Evolutionary conservation across 352 stramenopile genomes (phyloP).

Genomic region (Phytophthora idaei): DNA sequence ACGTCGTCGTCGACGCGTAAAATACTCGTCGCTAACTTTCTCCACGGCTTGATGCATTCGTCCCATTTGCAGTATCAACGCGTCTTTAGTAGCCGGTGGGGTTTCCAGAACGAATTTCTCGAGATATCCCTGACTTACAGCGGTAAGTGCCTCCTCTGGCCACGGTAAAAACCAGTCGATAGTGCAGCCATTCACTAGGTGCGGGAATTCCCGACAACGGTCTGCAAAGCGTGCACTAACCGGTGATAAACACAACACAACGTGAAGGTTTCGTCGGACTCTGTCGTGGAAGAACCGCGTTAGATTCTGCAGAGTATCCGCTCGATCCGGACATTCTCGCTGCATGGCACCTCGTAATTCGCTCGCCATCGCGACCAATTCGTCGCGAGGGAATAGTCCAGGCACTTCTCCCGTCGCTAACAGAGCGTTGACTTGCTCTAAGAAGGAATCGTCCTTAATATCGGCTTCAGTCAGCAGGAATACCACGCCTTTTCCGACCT

Average conservation of each 20-base stretch:
- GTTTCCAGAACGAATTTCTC: slow-evolving; percentile 73
- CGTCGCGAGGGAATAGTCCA: slow-evolving; percentile 89
- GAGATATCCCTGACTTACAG: slow-evolving; percentile 83
- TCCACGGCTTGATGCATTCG: slow-evolving; percentile 78
- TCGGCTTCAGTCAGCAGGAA: slow-evolving; percentile 91
- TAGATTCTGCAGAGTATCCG: slow-evolving; percentile 85
- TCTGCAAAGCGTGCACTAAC: slow-evolving; percentile 82
- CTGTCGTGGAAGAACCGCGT: slow-evolving; percentile 88
- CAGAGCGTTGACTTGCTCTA: slow-evolving; percentile 90
- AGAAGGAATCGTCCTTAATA: slow-evolving; percentile 91
- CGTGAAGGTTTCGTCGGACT: slow-evolving; percentile 83
- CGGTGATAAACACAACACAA: slow-evolving; percentile 89
- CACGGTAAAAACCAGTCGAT: slow-evolving; percentile 93
- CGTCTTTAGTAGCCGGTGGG: slow-evolving; percentile 52
- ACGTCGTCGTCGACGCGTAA: slow-evolving; percentile 72
- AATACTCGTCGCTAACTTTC: slow-evolving; percentile 72
- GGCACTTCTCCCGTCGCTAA: slow-evolving; percentile 83
- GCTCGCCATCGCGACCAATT: slow-evolving; percentile 84
- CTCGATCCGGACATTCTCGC: slow-evolving; percentile 65
- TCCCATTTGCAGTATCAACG: slow-evolving; percentile 75
- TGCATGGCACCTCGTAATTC: slow-evolving; percentile 79
- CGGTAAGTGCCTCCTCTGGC: slow-evolving; percentile 86
- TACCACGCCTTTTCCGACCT: slow-evolving; percentile 77
- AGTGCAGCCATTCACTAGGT: slow-evolving; percentile 86
- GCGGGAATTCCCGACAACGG: slow-evolving; percentile 87